These are phyloP conservation scores for Auxenochlorella protothecoides DNA, from an alignment of 139 green algal genomes.

Conservation along the genomic window DNA sequence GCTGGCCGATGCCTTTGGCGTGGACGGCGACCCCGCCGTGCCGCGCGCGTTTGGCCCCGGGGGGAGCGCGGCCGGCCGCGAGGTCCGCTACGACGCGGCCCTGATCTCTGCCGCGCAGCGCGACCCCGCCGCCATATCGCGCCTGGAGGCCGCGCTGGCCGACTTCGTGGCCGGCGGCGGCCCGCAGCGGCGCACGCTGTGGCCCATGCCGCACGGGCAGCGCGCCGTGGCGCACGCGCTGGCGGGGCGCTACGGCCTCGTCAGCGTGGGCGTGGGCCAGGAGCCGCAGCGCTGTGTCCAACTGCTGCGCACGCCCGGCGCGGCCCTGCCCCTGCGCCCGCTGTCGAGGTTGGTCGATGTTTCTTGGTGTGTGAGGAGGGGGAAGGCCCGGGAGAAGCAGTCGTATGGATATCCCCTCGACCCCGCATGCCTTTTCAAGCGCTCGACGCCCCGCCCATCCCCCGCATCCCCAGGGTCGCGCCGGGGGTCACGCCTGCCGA, in stretches of 20 bases:
- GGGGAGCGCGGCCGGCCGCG: constrained; percentile 1
- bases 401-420: too few relatives aligned
- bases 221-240: constrained; percentile 45
- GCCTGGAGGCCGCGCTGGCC: constrained; percentile 42
- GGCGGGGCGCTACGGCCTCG: constrained; percentile 46
- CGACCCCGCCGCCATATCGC: constrained; percentile 25
- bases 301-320: constrained; percentile 39
- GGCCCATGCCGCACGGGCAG: constrained; percentile 31
- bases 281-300: constrained; percentile 37
- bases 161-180: constrained; percentile 29
- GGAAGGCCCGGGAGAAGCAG: too few relatives aligned
- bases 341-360: constrained; percentile 17
- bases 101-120: constrained; percentile 40
- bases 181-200: constrained; percentile 16
- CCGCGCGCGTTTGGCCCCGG: too few relatives aligned
- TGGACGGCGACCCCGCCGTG: constrained; percentile 5
- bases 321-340: constrained; percentile 22
- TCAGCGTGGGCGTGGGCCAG: constrained; percentile 24
- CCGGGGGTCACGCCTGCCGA: constrained; percentile 16
- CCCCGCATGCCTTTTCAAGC: background rate
- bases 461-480: constrained; percentile 7
- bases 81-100: constrained; percentile 16
- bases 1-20: constrained; percentile 58
- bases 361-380: constrained; percentile 3
- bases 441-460: background rate